Evolutionary conservation across 1,284 basidiomycete species (phyloP), one percentile per base, ranked within the genome.

Genomic region (Cystobasidium pallidum): DNA sequence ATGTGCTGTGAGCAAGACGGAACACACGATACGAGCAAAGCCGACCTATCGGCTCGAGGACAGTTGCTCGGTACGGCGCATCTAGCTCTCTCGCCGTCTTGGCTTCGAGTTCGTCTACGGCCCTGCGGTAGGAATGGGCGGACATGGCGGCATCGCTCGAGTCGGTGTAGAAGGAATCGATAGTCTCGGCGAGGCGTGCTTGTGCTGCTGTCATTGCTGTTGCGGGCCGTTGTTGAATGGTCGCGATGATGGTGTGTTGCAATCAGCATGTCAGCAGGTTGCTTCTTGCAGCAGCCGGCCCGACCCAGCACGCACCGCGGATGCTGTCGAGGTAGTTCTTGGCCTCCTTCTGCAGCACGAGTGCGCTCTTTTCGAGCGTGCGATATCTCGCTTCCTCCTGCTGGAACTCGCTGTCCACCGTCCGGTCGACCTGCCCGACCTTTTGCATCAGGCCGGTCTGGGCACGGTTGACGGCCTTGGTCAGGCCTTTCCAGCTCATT

Each of bases 281-380:
- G n/a, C n/a, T n/a, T n/a, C n/a, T n/a, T n/a, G n/a, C n/a, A n/a
- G n/a, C n/a, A n/a, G n/a, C n/a, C n/a, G n/a, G n/a, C n/a, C 6
- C 13, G 36, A 39, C 6, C 36, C 36, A 39, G 7, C 36, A 49
- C 62, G 77, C 76, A 92, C 92, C 87, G 80, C 91, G 87, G 87
- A 99, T 94, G 3, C 94, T 88, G 81, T 99, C 96, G 77, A 94
- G 87, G 79, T 98, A 99, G 0, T 87, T 87, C 83, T 98, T 99
- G 78, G 91, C 91, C 77, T 97, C 93, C 82, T 97, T 97, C 83
- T 98, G 94, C 64, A 99, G 82, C 6, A 87, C 86, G 78, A 89
- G 89, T 63, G 89, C 89, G 84, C 96, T 94, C 84, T 36, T 21
- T 26, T 11, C 93, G 81, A 83, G 94, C 90, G 86, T 87, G 82